Percentiles rank a stretch among this genome's conserved stretches.
Conservation (phyloP, 805 yeast species). For the Candida ovalis region DNA sequence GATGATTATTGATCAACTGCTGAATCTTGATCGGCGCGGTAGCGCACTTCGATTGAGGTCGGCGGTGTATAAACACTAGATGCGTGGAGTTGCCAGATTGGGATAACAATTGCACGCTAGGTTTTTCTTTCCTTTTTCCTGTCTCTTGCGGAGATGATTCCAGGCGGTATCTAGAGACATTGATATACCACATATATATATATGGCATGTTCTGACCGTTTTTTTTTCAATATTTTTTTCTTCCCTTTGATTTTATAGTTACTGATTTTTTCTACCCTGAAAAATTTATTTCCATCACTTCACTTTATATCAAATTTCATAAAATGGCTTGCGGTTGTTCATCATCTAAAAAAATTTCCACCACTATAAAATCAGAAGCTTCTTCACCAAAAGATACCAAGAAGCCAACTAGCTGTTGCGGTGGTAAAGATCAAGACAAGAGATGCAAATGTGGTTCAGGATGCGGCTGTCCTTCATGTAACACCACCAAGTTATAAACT, state of each 20-base stretch:
- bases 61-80: neutral
- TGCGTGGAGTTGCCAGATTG: slow-evolving; percentile 3
- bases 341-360: slow-evolving; percentile 2
- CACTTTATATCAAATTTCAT: slow-evolving; percentile 2
- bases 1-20: too few species aligned
- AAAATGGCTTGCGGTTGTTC: slow-evolving; percentile 26
- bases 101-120: neutral
- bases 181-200: neutral
- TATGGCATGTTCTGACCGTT: neutral
- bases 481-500: slow-evolving; percentile 33
- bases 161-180: neutral
- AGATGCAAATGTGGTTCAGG: slow-evolving; percentile 34
- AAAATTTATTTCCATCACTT: neutral
- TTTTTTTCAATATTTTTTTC: neutral
- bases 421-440: slow-evolving; percentile 16
- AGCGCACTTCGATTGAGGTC: neutral
- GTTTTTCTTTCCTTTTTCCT: neutral
- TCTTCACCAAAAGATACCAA: slow-evolving; percentile 1
- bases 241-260: neutral
- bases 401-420: slow-evolving; percentile 21
- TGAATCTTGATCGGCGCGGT: neutral
- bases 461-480: slow-evolving; percentile 34
- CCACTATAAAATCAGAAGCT: neutral
- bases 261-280: neutral
- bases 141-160: neutral